phyloP scores from a whole-genome alignment of 768 basidiomycete species.

The Kwoniella sp. region DNA sequence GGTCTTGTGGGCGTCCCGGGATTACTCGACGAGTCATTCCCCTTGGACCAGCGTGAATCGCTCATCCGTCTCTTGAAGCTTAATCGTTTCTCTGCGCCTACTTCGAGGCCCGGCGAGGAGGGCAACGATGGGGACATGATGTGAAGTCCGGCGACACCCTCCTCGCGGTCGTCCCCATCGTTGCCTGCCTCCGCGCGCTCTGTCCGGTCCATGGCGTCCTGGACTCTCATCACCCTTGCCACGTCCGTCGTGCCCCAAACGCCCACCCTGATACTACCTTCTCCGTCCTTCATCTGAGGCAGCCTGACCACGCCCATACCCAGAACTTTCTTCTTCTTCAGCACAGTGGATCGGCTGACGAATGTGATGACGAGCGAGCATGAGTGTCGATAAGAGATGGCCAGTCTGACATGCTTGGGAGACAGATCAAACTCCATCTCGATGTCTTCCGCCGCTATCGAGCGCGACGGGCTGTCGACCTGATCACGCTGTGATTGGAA shows the following conservation, averaged over 20 bases:
- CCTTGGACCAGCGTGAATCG: too few species aligned
- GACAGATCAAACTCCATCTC: constrained; percentile 38
- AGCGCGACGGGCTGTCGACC: not conserved
- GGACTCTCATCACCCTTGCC: constrained; percentile 28
- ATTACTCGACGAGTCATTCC: too few species aligned
- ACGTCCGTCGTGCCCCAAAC: constrained; percentile 29
- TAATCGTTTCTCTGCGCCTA: not conserved
- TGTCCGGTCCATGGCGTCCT: constrained; percentile 1
- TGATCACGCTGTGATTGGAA: not conserved
- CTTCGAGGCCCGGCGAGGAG: not conserved
- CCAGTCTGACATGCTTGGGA: constrained; percentile 30
- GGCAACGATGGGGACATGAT: too few species aligned
- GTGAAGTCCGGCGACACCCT: too few species aligned
- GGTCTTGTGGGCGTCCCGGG: too few species aligned
- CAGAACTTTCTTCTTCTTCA: constrained; percentile 40
- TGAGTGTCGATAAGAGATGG: constrained; percentile 48
- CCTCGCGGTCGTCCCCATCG: not conserved
- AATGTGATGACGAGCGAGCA: constrained; percentile 46
- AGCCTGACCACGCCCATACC: constrained; percentile 41
- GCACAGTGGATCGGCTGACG: constrained; percentile 15
- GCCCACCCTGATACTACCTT: not conserved
- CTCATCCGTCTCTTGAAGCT: constrained; percentile 1
- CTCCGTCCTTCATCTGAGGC: constrained; percentile 17
- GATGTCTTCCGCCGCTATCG: not conserved
- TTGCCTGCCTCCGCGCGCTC: not conserved